A percentile compares a stretch with the other conserved stretches of the same genome.
Evolutionary conservation across 768 basidiomycete genomes (phyloP).

Genomic region (Mrakia frigida): DNA sequence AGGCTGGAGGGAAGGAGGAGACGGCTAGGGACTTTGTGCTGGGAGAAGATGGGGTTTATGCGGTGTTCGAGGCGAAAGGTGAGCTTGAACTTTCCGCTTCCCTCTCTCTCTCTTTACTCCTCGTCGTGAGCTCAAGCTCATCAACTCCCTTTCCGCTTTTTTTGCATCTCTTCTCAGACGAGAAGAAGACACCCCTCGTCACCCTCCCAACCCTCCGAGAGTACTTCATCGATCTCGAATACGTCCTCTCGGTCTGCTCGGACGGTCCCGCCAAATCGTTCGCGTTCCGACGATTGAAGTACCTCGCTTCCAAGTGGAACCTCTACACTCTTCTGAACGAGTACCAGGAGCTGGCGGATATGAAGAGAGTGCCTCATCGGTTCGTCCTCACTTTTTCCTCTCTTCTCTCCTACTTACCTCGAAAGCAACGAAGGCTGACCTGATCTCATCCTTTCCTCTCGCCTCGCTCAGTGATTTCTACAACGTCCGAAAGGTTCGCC

Average conservation of each 20-base stretch:
- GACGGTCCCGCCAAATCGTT: conserved; percentile 96
- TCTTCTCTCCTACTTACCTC: background rate
- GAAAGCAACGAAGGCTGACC: conserved; percentile 14
- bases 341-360: conserved; percentile 85
- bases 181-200: conserved; percentile 55
- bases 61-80: conserved; percentile 56
- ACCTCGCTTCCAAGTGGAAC: conserved; percentile 85
- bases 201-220: conserved; percentile 80
- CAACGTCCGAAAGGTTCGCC: conserved; percentile 69
- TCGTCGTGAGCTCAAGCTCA: background rate
- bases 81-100: background rate
- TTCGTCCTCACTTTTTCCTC: conserved; percentile 41
- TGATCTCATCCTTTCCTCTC: background rate
- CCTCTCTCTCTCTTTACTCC: background rate
- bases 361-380: conserved; percentile 92
- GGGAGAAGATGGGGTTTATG: conserved; percentile 85
- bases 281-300: conserved; percentile 84
- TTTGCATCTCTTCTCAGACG: background rate
- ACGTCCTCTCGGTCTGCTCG: conserved; percentile 77
- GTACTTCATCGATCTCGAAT: conserved; percentile 94
- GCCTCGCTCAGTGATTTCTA: conserved; percentile 99
- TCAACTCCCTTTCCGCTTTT: no score
- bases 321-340: conserved; percentile 91
- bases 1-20: conserved; percentile 48
- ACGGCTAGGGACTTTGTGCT: conserved; percentile 55